Conservation (phyloP, 768 basidiomycete genomes). For the Hypholoma sublateritium region DNA sequence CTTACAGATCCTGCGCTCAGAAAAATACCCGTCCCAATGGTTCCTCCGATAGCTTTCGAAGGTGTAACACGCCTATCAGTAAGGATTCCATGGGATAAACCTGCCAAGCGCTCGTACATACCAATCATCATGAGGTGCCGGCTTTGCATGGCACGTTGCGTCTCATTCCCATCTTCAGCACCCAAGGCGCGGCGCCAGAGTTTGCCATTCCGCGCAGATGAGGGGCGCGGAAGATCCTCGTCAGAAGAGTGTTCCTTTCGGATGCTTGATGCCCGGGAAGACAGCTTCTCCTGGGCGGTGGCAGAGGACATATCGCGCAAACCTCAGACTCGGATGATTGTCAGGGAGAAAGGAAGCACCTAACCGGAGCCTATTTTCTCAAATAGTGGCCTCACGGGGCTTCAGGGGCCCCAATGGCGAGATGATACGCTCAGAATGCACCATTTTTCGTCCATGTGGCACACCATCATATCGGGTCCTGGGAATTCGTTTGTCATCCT, state of each 20-base stretch:
- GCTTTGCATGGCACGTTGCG: constrained; percentile 29
- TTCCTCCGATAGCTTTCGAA: constrained; percentile 49
- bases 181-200: constrained; percentile 22
- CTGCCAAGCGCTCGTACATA: not conserved
- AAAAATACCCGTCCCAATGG: constrained; percentile 62
- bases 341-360: too few species aligned
- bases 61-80: not conserved
- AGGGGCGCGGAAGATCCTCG: not conserved
- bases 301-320: too few species aligned
- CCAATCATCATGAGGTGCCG: constrained; percentile 34
- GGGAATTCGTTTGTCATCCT: too few species aligned
- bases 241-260: not conserved
- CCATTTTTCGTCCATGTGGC: too few species aligned
- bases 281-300: not conserved
- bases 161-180: constrained; percentile 27
- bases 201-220: not conserved
- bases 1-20: constrained; percentile 56
- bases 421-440: too few species aligned
- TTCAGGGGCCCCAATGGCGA: too few species aligned
- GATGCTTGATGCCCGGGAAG: not conserved
- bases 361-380: too few species aligned
- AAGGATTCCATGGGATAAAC: not conserved
- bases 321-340: too few species aligned
- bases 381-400: too few species aligned
- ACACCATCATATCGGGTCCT: too few species aligned